A percentile compares a stretch with the other conserved stretches of the same genome.
These are phyloP conservation scores for Byssoonygena ceratinophila DNA, from an alignment of 2,329 filamentous ascomycete species.

Conservation along the genomic window DNA sequence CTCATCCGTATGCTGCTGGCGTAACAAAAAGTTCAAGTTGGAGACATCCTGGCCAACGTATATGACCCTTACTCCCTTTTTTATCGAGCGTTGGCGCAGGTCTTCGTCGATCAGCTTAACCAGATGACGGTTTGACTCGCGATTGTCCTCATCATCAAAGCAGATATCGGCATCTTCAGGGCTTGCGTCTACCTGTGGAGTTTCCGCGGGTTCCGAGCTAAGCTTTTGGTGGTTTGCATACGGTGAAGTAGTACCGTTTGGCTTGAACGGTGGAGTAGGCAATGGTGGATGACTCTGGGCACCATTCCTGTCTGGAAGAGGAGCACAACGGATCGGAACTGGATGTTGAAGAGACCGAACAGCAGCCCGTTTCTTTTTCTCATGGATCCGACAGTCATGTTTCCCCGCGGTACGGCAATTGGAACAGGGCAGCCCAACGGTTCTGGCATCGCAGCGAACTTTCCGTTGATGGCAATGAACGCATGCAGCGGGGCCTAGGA, in stretches of 20 bases:
- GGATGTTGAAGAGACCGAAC: slow-evolving; percentile 34
- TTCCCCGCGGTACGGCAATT: slow-evolving; percentile 39
- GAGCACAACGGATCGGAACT: slow-evolving; percentile 39
- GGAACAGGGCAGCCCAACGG: slow-evolving; percentile 40
- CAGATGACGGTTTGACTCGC: slow-evolving; percentile 38
- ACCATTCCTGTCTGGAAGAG: slow-evolving; percentile 17
- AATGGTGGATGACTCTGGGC: background rate
- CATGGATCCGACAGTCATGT: slow-evolving; percentile 39
- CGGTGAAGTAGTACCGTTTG: background rate
- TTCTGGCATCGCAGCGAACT: slow-evolving; percentile 42
- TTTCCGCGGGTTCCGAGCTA: slow-evolving; percentile 15
- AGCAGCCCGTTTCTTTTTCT: slow-evolving; percentile 41
- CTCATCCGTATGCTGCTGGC: slow-evolving; percentile 37
- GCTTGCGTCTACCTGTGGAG: slow-evolving; percentile 21
- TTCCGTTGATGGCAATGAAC: slow-evolving; percentile 43
- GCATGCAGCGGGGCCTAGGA: slow-evolving; percentile 37
- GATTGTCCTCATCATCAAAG: slow-evolving; percentile 32
- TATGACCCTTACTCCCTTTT: slow-evolving; percentile 40
- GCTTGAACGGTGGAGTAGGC: slow-evolving; percentile 7
- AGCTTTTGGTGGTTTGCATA: background rate
- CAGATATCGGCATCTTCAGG: slow-evolving; percentile 23
- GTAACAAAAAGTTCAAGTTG: slow-evolving; percentile 46
- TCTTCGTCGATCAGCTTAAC: slow-evolving; percentile 44
- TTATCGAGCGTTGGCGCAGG: slow-evolving; percentile 39
- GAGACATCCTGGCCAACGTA: slow-evolving; percentile 49